Evolutionary conservation across 805 yeast genomes (phyloP), one percentile per base, ranked within the genome.

Genomic region (Schizosaccharomyces octosporus): DNA sequence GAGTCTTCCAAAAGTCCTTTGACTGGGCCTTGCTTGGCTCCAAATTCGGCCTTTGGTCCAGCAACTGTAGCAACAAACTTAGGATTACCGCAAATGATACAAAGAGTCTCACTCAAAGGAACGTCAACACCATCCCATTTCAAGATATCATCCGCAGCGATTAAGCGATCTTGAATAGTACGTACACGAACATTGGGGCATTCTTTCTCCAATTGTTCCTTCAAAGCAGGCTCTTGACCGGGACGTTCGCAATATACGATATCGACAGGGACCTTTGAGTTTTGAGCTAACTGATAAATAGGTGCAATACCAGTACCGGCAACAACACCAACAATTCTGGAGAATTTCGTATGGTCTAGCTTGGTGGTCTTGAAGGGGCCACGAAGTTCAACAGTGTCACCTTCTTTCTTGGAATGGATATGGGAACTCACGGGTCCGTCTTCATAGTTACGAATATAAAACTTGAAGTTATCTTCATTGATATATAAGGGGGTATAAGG

Each of bases 301-400:
- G 60, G 60, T 11, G 60, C 60, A 57, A 57, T 9, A n/a, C 60
- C 60, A 9, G 60, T 57, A n/a, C 60, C 60, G 19, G 48, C 60
- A 31, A 36, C 42, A 24, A 57, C 24, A 31, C 27, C 43, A 9
- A 57, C 19, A 42, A 57, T 57, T 21, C 60, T 27, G 11, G 60
- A 21, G 57, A 19, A 51, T 29, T 51, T 21, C 5, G 31, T 51
- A 2, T 6, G 11, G n/a, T 51, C 57, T 19, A 57, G 42, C n/a
- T 41, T 57, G 2, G 48, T 39, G 5, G 27, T 21, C 27, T 27
- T 27, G n/a, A 29, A 21, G 45, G 60, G 60, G 21, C 60, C 60
- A 19, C 60, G 60, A 21, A 57, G 42, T 32, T 31, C 42, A 11
- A 57, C 17, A 11, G 60, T 39, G 48, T 57, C 60, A 6, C 60